A percentile compares a stretch with the other conserved stretches of the same genome.
phyloP scores from a whole-genome alignment of 2,329 filamentous ascomycete genomes.

The Stemphylium vesicarium region DNA sequence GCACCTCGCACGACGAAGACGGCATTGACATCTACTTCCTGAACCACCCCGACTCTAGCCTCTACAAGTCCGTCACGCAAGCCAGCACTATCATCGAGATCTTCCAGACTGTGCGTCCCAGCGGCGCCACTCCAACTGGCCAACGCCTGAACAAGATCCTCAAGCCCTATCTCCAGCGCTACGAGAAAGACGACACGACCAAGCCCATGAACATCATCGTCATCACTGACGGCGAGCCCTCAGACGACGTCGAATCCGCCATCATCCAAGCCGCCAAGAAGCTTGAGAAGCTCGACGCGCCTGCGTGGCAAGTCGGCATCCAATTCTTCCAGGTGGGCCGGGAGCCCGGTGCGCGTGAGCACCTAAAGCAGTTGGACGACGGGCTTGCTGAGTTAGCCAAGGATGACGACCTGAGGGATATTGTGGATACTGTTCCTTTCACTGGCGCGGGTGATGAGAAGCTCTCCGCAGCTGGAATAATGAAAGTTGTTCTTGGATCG shows the following conservation, averaged over 20 bases:
- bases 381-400: constrained; percentile 62
- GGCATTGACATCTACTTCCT: constrained; percentile 93
- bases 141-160: constrained; percentile 74
- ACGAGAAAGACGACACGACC: constrained; percentile 59
- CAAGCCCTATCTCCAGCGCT: constrained; percentile 69
- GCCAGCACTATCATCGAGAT: constrained; percentile 67
- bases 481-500: constrained; percentile 80
- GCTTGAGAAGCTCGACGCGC: constrained; percentile 72
- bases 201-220: constrained; percentile 91
- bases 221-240: constrained; percentile 85
- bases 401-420: constrained; percentile 72
- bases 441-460: constrained; percentile 57
- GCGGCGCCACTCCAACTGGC: constrained; percentile 76
- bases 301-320: constrained; percentile 83
- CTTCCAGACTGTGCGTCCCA: constrained; percentile 71
- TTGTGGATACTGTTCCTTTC: constrained; percentile 90
- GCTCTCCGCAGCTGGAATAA: constrained; percentile 72
- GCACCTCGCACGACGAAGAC: constrained; percentile 77
- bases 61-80: constrained; percentile 70
- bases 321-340: constrained; percentile 96
- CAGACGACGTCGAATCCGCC: constrained; percentile 73
- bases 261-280: constrained; percentile 72
- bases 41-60: constrained; percentile 67
- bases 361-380: constrained; percentile 78
- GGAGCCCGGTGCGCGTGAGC: constrained; percentile 68